Evolutionary conservation across 805 yeast species (phyloP).

Genomic region (Candida sonorensis): DNA sequence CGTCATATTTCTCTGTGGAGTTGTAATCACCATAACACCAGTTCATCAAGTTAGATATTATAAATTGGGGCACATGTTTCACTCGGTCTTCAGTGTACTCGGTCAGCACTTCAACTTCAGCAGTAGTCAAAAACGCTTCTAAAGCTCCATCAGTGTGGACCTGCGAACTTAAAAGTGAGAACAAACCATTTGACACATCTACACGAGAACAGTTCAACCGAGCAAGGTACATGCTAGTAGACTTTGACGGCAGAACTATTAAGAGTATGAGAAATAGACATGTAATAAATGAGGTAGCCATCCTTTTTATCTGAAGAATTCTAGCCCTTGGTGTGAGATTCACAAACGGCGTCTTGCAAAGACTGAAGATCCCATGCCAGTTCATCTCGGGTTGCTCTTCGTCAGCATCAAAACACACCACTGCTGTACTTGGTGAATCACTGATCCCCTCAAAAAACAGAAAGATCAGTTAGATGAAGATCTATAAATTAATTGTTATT

Average conservation of each 20-base stretch:
- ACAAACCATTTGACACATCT: conserved; percentile 49
- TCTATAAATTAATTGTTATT: no score
- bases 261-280: conserved; percentile 6
- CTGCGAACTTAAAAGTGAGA: conserved; percentile 31
- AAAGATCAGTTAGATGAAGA: no score
- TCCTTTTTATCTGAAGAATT: conserved; percentile 14
- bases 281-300: conserved; percentile 6
- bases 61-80: conserved; percentile 41
- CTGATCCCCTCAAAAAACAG: no score
- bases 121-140: conserved; percentile 35
- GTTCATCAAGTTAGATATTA: conserved; percentile 32
- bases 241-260: conserved; percentile 7
- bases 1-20: conserved; percentile 3
- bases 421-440: no score
- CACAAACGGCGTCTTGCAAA: conserved; percentile 16
- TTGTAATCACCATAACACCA: conserved; percentile 41
- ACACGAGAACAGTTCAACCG: conserved; percentile 44
- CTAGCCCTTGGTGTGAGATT: conserved; percentile 23
- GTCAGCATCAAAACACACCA: no score
- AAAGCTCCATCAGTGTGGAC: conserved; percentile 7
- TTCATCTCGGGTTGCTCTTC: no score
- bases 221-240: conserved; percentile 17
- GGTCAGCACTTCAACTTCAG: conserved; percentile 39
- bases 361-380: background rate
- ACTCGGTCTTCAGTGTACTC: conserved; percentile 42